Base-by-base conservation (phyloP, 208 protist species). In the Trichomonas gallinae region DNA sequence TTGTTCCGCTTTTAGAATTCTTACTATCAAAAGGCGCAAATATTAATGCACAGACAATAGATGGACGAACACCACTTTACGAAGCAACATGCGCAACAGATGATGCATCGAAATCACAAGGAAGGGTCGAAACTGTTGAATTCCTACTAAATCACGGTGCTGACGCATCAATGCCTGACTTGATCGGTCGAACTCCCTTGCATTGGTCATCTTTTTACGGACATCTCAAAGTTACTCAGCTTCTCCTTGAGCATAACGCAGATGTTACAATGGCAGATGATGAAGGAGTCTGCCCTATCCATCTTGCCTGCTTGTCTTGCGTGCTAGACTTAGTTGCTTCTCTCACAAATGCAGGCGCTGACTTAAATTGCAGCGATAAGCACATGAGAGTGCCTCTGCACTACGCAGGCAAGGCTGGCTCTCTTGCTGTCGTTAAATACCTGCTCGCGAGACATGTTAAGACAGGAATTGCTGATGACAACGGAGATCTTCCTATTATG, bases 1-100 rank as follows among this genome's bases (percentile, higher is more conserved):
- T 58, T 93, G 45, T 58, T 93, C 87, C 40, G 51, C n/a, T 93
- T 8, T 36, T 93, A 38, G 87, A 93, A 38, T 93, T 58, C 51
- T 40, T 93, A 26, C 15, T 93, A 11, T 93, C 87, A 38, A 42
- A 51, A 51, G 87, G 87, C 15, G 87, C 34, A 26, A 51, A 93
- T 51, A 93, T 93, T 38, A 93, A 93, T 51, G 44, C 87, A 38
- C 40, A 36, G 51, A 93, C 87, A 17, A 93, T 40, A 38, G 87
- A 93, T 38, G 87, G 87, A 23, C 9, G 87, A 38, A 93, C 87
- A 51, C 87, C 87, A 38, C n/a, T 93, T 9, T 93, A 51, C 15
- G 87, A 93, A 51, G 87, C 87, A 58, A 51, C 44, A 38, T 93
- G n/a, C 26, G 87, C 87, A 26, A 93, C 87, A 38, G 87, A 93